Base-by-base conservation (phyloP, 2,329 filamentous ascomycete species). In the Verticillium klebahnii region DNA sequence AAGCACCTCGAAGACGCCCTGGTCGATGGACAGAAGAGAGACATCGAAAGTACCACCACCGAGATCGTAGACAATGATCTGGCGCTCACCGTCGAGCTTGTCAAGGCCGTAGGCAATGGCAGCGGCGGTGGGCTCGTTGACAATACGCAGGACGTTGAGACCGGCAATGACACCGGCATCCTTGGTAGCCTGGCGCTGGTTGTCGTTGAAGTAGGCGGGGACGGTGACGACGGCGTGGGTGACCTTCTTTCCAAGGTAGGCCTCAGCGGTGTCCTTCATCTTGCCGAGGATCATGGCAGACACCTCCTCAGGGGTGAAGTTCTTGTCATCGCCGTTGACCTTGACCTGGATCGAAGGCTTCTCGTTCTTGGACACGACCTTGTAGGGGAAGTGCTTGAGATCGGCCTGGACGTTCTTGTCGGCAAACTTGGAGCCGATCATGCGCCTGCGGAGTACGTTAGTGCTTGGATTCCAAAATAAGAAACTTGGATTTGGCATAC, bases 341-440 rank as follows among this genome's bases (percentile, higher is more conserved):
- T 90, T 78, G 70, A 94, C 90, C 75, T 90, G 85, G 74, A 99
- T 88, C 68, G 88, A 81, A 67, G 95, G 95, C 84, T 97, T 97
- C 76, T 89, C 93, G 78, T 90, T 87, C 84, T 95, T 93, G 84
- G 90, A 85, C 73, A 92, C 75, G 65, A 99, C 91, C 82, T 92
- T 92, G 90, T 94, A 99, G 73, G 95, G 94, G 86, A 97, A 97
- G 85, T 97, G 91, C 91, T 99, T 98, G 75, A 95, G 86, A 75
- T 99, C 95, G 75, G 83, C 85, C 82, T 97, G 93, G 68, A 97
- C 89, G 67, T 96, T 91, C 82, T 89, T 91, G 76, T 95, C 91
- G 58, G 81, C 80, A 77, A 84, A 93, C 80, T 93, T 95, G 77
- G 90, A 90, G 72, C 91, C 91, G 74, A 95, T 93, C 72, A 95